phyloP scores from a whole-genome alignment of 2,329 filamentous ascomycete species.

The Phaeosphaeriaceae sp. region DNA sequence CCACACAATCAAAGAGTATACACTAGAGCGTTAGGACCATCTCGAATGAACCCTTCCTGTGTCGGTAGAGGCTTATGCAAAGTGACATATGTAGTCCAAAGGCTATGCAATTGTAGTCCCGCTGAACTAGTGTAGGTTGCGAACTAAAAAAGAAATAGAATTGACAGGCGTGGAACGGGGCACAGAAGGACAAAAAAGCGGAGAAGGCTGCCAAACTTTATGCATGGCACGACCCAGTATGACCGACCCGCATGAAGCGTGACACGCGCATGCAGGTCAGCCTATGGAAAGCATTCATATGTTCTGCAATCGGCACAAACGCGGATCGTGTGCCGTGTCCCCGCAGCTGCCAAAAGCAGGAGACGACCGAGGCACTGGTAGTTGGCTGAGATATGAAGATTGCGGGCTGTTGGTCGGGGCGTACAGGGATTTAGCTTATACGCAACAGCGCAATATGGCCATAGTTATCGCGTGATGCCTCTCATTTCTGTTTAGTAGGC shows the following conservation, averaged over 20 bases:
- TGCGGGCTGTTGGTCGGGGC: neutral
- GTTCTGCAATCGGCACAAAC: neutral
- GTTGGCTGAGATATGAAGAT: neutral
- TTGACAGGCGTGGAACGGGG: conserved; percentile 9
- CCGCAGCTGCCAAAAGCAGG: conserved; percentile 16
- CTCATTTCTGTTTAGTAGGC: neutral
- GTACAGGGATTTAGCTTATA: neutral
- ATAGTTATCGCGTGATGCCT: neutral
- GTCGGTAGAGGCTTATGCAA: neutral
- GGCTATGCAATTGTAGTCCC: neutral
- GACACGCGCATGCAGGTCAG: conserved; percentile 13
- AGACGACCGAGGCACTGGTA: neutral
- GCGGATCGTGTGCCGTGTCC: conserved; percentile 14
- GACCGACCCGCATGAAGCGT: conserved; percentile 12
- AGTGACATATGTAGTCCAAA: neutral
- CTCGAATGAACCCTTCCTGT: too few species aligned
- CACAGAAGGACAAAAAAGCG: conserved; percentile 12
- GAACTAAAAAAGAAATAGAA: neutral
- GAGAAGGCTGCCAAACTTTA: conserved; percentile 6
- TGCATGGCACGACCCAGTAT: conserved; percentile 2
- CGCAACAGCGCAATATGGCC: neutral
- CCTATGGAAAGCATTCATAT: conserved; percentile 7
- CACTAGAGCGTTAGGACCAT: too few species aligned
- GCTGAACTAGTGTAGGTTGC: too few species aligned
- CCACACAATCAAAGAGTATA: too few species aligned